Percentiles rank a stretch among this genome's conserved stretches.
Conservation (phyloP, 2,329 filamentous ascomycete genomes). For the Purpureocillium lavendulum region DNA sequence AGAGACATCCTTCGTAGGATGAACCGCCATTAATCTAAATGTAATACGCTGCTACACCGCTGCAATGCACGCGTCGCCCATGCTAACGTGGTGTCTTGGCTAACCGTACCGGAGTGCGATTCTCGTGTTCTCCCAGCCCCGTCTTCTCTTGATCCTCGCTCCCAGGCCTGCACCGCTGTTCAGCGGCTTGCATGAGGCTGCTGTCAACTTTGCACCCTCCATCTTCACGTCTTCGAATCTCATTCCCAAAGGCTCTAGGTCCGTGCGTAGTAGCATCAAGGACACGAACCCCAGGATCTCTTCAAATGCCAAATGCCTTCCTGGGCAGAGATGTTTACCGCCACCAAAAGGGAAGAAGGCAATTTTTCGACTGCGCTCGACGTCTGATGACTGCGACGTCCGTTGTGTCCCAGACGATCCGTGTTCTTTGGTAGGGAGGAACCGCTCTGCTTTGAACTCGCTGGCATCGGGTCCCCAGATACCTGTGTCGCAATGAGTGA, state of each 20-base stretch:
- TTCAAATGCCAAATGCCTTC: conserved; percentile 22
- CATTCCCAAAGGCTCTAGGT: conserved; percentile 14
- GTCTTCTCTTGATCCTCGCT: not conserved
- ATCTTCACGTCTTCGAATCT: conserved; percentile 11
- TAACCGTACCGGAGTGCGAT: not conserved
- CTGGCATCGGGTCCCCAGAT: no score
- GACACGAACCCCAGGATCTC: conserved; percentile 22
- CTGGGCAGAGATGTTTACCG: conserved; percentile 23
- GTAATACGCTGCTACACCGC: no score
- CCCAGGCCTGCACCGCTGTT: not conserved
- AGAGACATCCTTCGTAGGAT: no score
- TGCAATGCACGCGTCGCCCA: no score
- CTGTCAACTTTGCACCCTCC: not conserved
- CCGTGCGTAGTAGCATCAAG: conserved; percentile 20
- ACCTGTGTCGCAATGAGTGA: no score
- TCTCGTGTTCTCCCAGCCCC: not conserved
- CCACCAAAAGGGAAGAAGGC: conserved; percentile 23
- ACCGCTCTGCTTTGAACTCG: not conserved
- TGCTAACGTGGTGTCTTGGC: no score
- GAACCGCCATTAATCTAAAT: no score
- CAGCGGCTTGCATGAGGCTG: not conserved
- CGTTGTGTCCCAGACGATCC: not conserved
- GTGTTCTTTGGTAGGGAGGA: not conserved
- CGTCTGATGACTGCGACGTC: not conserved
- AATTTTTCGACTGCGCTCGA: conserved; percentile 11